Evolutionary conservation across 148 eudicot species (phyloP).

Genomic region (Fagopyrum esculentum): DNA sequence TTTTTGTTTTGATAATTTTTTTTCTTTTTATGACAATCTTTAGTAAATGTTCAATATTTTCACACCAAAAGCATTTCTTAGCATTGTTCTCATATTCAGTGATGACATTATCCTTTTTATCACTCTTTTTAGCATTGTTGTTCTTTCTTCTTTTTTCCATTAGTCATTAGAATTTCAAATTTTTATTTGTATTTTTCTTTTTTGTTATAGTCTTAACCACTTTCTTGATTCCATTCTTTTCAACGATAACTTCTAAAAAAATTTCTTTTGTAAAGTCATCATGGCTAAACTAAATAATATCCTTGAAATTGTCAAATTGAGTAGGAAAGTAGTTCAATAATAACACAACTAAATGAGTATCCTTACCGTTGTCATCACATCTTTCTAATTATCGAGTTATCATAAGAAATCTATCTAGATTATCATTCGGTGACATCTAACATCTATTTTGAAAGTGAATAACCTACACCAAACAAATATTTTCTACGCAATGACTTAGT

Average conservation of each 20-base stretch:
- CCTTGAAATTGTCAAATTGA: too few species aligned
- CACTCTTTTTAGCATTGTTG: too few species aligned
- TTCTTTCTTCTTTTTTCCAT: too few species aligned
- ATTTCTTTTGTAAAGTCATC: background rate
- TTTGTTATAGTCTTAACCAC: too few species aligned
- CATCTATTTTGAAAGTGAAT: background rate
- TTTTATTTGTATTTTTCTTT: too few species aligned
- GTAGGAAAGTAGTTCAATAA: background rate
- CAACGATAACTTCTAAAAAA: too few species aligned
- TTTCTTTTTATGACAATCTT: background rate
- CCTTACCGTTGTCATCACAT: background rate
- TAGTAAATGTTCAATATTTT: background rate
- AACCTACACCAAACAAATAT: background rate
- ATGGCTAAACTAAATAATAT: background rate
- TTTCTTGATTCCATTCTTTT: too few species aligned
- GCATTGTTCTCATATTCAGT: background rate
- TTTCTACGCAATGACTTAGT: background rate
- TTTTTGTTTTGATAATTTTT: too few species aligned
- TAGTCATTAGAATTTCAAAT: background rate
- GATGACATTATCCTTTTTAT: too few species aligned
- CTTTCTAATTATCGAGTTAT: background rate
- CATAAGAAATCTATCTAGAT: background rate
- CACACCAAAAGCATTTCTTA: background rate
- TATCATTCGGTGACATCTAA: background rate
- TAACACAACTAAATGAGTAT: background rate